Percentiles rank a stretch among this genome's conserved stretches.
Conservation (phyloP, 202 grass and related monocot genomes). For the Sporobolus alterniflorus region DNA sequence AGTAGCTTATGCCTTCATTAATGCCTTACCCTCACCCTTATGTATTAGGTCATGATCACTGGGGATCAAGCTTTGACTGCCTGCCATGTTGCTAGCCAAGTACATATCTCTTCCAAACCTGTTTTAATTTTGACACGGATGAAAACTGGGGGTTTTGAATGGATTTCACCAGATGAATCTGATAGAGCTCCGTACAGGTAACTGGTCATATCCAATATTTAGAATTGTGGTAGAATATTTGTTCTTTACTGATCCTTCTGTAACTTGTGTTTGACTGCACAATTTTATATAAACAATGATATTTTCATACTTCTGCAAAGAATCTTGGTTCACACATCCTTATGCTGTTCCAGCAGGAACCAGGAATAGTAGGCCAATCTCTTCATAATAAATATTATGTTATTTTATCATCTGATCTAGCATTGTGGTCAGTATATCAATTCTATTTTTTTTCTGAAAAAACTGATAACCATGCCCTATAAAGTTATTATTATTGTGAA, state of each 20-base stretch:
- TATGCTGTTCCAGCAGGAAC: conserved; percentile 5
- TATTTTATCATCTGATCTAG: conserved; percentile 7
- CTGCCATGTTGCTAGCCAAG: conserved; percentile 98
- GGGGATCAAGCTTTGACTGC: conserved; percentile 97
- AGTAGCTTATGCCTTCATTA: conserved; percentile 26
- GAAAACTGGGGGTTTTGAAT: conserved; percentile 68
- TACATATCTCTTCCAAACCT: conserved; percentile 85
- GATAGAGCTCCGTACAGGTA: conserved; percentile 87
- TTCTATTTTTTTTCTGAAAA: conserved; percentile 23
- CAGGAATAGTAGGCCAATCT: neutral
- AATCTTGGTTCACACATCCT: conserved; percentile 9
- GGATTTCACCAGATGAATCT: conserved; percentile 95
- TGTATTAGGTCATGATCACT: conserved; percentile 93
- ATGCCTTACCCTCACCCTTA: conserved; percentile 33
- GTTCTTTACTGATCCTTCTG: neutral
- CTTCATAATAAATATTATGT: neutral
- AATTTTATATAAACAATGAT: neutral
- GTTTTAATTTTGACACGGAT: conserved; percentile 77
- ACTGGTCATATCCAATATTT: conserved; percentile 20
- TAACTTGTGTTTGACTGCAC: neutral
- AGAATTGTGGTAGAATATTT: neutral
- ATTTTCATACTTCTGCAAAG: neutral
- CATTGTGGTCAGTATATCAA: neutral
- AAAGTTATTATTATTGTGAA: conserved; percentile 2
- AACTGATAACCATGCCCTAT: neutral